Percentiles rank a stretch among this genome's conserved stretches.
Evolutionary conservation across 106 monocot genomes (phyloP).

Genomic region (Vanilla planifolia): DNA sequence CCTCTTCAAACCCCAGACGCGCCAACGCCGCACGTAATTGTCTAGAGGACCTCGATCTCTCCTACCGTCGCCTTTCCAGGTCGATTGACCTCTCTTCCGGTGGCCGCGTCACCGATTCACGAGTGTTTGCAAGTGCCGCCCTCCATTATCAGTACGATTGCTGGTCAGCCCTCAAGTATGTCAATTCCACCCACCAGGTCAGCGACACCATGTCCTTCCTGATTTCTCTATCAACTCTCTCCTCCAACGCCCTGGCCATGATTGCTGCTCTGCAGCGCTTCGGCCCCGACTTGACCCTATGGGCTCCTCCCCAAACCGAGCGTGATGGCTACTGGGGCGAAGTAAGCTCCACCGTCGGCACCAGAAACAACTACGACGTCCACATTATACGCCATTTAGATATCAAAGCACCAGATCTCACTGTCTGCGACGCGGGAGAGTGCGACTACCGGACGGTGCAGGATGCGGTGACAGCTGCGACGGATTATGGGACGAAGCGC

Average conservation of each 20-base stretch:
- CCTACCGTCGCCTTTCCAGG: constrained; percentile 18
- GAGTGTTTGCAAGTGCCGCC: constrained; percentile 42
- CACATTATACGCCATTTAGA: background rate
- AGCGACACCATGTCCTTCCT: constrained; percentile 38
- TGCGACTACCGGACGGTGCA: constrained; percentile 57
- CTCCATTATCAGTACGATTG: constrained; percentile 88
- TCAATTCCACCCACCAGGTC: constrained; percentile 44
- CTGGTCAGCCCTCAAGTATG: constrained; percentile 66
- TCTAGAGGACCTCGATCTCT: constrained; percentile 33
- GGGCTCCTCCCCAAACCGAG: constrained; percentile 74
- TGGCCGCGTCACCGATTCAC: background rate
- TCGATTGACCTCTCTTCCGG: background rate
- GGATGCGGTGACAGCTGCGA: constrained; percentile 54
- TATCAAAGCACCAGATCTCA: constrained; percentile 26
- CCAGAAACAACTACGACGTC: background rate
- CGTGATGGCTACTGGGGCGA: constrained; percentile 72
- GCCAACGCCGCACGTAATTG: constrained; percentile 45
- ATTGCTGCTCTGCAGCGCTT: constrained; percentile 33
- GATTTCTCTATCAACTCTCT: constrained; percentile 16
- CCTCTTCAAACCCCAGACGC: constrained; percentile 31
- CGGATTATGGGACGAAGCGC: constrained; percentile 27
- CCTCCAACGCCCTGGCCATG: constrained; percentile 49
- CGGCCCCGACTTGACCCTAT: constrained; percentile 31
- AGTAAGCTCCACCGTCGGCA: background rate
- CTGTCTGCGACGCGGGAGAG: constrained; percentile 46